Evolutionary conservation across 306 rosid species (phyloP), one percentile per base, ranked within the genome.

Genomic region (Ochetophila trinervis): DNA sequence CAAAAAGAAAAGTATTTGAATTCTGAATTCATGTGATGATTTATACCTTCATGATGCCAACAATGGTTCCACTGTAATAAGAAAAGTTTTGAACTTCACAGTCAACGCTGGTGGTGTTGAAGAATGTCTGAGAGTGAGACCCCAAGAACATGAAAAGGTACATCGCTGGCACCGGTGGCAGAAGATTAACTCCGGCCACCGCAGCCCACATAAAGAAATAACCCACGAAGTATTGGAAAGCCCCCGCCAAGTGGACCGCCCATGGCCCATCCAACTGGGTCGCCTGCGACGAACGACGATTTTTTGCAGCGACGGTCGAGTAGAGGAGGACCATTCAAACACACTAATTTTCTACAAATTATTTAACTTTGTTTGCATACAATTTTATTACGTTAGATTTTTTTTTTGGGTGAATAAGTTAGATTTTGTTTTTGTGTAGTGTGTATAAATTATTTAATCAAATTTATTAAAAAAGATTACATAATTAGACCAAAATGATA

Each of bases 1-100:
- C n/a, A 12, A 5, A 49, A 6, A 15, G 14, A 49, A 15, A 49
- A 49, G 2, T 27, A 27, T 27, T 6, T 1, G 32, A 4, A 27
- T 27, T 27, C 32, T 27, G 32, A n/a, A n/a, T n/a, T n/a, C n/a
- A n/a, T n/a, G 32, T 2, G 4, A 27, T 5, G 20, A 49, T 49
- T 5, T 5, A 5, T 78, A 86, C 96, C 96, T 91, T 92, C 87
- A 85, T 78, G 56, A 92, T 87, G 11, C 96, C 98, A 3, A 87
- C 91, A 23, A 92, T 89, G 60, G 96, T 92, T n/a, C 96, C 98
- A 11, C 93, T 68, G 42, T 85, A 85, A 2, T 60, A 56, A 0
- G 88, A 82, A 65, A 93, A 89, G 64, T 89, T 89, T n/a, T 85
- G 83, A 44, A 87, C 74, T 14, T 94, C 88, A 0, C 85, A 82